Conservation (phyloP, 2,329 filamentous ascomycete species). For the Tolypocladium cylindrosporum region DNA sequence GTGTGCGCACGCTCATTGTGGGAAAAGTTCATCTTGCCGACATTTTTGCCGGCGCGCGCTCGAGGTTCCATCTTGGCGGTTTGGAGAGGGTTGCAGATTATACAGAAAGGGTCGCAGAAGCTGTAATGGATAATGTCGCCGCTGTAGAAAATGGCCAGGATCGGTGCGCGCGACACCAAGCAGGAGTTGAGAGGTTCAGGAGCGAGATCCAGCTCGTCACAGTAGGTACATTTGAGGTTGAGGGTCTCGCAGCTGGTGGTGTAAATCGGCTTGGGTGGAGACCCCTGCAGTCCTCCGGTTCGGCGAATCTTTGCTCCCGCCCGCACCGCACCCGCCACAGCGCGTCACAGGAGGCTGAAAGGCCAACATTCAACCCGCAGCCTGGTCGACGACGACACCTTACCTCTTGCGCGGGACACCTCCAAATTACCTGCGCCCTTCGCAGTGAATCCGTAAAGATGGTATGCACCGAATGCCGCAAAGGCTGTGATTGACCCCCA, state of each 20-base stretch:
- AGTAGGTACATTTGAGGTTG: background rate
- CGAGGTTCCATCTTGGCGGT: constrained; percentile 58
- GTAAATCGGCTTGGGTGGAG: background rate
- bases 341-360: constrained; percentile 5
- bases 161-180: background rate
- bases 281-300: constrained; percentile 7
- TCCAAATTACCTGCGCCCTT: background rate
- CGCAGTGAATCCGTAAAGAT: background rate
- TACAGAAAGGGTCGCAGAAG: too few relatives aligned
- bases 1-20: constrained; percentile 54
- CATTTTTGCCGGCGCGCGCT: constrained; percentile 68
- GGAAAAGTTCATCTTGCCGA: constrained; percentile 73
- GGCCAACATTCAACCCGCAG: constrained; percentile 2
- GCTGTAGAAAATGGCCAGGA: background rate
- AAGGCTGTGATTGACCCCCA: background rate
- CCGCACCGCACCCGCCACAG: constrained; percentile 3
- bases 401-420: background rate
- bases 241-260: background rate
- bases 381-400: background rate
- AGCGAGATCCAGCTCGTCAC: background rate
- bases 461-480: background rate
- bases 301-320: constrained; percentile 29
- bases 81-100: background rate
- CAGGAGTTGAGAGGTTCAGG: background rate
- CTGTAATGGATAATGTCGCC: background rate